A percentile compares a stretch with the other conserved stretches of the same genome.
Evolutionary conservation across 108 stramenopile species (phyloP).

Genomic region (Licmophora abbreviata): DNA sequence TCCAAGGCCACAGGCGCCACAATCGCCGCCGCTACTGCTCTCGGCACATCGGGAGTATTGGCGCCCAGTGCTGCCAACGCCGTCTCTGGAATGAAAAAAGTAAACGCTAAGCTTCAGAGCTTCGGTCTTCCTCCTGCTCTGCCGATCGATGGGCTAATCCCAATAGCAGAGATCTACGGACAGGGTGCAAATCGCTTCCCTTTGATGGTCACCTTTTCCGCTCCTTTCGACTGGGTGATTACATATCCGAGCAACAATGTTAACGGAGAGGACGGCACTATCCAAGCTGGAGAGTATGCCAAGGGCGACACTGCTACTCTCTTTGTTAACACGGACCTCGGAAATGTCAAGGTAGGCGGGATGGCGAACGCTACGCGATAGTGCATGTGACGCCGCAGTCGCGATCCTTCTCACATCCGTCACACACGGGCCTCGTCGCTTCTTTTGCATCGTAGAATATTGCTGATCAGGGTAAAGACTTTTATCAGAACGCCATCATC

Average conservation of each 20-base stretch:
- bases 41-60: slow-evolving; percentile 31
- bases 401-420: background rate
- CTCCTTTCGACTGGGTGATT: slow-evolving; percentile 91
- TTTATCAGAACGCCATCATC: slow-evolving; percentile 61
- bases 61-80: slow-evolving; percentile 56
- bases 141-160: slow-evolving; percentile 77
- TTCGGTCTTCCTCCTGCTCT: slow-evolving; percentile 70
- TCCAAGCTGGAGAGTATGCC: slow-evolving; percentile 91
- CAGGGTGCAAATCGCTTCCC: slow-evolving; percentile 80
- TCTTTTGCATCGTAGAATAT: slow-evolving; percentile 26
- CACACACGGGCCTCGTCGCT: background rate
- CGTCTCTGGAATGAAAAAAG: slow-evolving; percentile 57
- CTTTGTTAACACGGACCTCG: slow-evolving; percentile 56
- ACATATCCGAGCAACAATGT: slow-evolving; percentile 79
- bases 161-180: slow-evolving; percentile 82
- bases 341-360: slow-evolving; percentile 51
- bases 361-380: background rate
- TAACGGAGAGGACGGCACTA: slow-evolving; percentile 93
- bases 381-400: background rate
- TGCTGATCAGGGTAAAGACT: slow-evolving; percentile 42
- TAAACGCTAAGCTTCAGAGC: slow-evolving; percentile 59
- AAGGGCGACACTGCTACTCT: slow-evolving; percentile 96
- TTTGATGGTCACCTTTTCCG: slow-evolving; percentile 75
- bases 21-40: slow-evolving; percentile 29
- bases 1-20: slow-evolving; percentile 34